Base-by-base conservation (phyloP, 805 yeast species). In the Alloascoidea hylecoeti region DNA sequence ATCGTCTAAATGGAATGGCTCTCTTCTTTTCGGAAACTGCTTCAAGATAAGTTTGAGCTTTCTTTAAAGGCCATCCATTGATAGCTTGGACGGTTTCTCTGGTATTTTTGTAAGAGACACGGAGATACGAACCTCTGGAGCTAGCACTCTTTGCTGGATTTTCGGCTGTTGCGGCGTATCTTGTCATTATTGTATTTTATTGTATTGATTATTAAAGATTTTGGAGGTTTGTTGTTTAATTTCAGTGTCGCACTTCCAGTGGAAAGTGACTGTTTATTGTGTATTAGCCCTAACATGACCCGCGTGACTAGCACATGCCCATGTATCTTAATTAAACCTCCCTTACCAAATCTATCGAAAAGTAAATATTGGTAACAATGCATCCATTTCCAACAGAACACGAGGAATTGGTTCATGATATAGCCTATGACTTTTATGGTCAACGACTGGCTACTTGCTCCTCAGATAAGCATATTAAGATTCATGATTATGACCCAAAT, bases 41-140 rank as follows among this genome's bases (percentile, higher is more conserved):
- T 56, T 78, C 83, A 62, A 92, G 81, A 84, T 92, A 92, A 62
- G 75, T 70, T 66, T 86, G 85, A 60, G 99, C 99, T 70, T 70
- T 88, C 70, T 82, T 78, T 65, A 89, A 76, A 68, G 84, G 81
- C 98, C 97, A 92, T 56, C 98, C 98, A 68, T 73, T 77, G 70
- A 92, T 78, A 66, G 98, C 96, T 72, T 83, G 95, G 59, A 94
- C 96, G 55, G 97, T 81, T 72, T 89, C 98, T 70, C 95, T 85
- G 74, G 98, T 92, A 89, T 92, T 92, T 88, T 92, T 92, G 95
- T 69, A 92, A 53, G 98, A 92, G 57, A 85, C 96, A 74, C 99
- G 89, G 69, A 92, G 77, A 88, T 86, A 88, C 45, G 97, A 84
- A 64, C 97, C 97, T 70, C 97, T 94, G 64, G 98, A 94, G 63